Evolutionary conservation across 495 filamentous ascomycete species (phyloP), one percentile per base, ranked within the genome.

Genomic region (Aspergillus homomorphus): DNA sequence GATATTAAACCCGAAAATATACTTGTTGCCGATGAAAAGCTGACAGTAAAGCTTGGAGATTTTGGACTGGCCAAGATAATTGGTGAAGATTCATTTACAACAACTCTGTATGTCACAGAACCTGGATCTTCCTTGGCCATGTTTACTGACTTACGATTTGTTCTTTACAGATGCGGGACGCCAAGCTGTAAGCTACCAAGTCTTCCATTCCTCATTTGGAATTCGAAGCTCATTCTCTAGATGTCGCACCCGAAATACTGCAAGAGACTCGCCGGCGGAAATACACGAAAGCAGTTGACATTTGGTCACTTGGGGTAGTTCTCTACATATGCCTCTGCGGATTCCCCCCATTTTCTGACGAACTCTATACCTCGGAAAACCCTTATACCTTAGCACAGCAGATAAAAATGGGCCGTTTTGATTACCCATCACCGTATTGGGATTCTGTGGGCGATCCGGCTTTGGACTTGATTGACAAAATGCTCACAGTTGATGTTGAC

Each of bases 1-100:
- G 95, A 99, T 64, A 96, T 99, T 68, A 99, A 99, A 71, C 95
- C 95, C 1, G 95, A 99, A 70, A 99, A 99, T 60, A 99, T 99
- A 50, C 81, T 99, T 9, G 73, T 99, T 19, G 81, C 86, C 26
- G 91, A 98, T 69, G 88, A 89, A 52, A 80, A 92, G 6, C 73
- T 98, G 38, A 84, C 84, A 44, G 88, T 97, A 58, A 99, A 99
- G 73, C 77, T 99, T 57, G 95, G 91, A 2, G 95, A 99, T 70
- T 99, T 99, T 73, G 95, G 95, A 22, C 83, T 99, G 24, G 94
- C 95, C 21, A 99, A 99, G 71, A 98, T 98, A 62, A 96, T 98
- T 67, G 95, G 95, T 24, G 95, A 98, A 70, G 91, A 97, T 62
- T 97, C 93, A 2, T 99, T 99, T 66, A 98, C 95, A 8, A 98